phyloP scores from a whole-genome alignment of 257 asterid species.

The Nicotiana obtusifolia region DNA sequence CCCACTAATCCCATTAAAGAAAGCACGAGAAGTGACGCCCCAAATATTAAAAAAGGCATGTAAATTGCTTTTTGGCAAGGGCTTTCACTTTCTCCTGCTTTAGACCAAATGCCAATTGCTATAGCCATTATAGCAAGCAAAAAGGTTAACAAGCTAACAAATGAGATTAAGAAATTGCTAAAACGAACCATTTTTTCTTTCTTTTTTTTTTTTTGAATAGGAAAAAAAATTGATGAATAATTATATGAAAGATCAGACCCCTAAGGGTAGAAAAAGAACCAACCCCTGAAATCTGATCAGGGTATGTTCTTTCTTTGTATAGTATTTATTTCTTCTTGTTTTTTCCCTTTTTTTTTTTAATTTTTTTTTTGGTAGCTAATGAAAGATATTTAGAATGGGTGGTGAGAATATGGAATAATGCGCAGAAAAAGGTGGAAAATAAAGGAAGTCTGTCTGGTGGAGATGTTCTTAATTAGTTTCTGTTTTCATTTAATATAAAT shows the following conservation, averaged over 20 bases:
- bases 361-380: neutral
- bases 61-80: constrained; percentile 40
- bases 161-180: constrained; percentile 49
- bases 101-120: constrained; percentile 39
- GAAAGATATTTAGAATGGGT: neutral
- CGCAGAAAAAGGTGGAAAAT: constrained; percentile 5
- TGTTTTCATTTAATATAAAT: neutral
- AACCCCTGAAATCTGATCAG: constrained; percentile 2
- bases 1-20: constrained; percentile 58
- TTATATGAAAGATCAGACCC: neutral
- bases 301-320: neutral
- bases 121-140: constrained; percentile 35
- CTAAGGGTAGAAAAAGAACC: neutral
- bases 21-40: constrained; percentile 36
- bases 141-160: constrained; percentile 40
- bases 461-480: neutral
- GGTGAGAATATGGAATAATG: neutral
- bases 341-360: neutral
- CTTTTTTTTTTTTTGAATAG: no score
- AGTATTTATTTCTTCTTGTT: neutral
- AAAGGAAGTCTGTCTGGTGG: neutral
- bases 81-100: constrained; percentile 18
- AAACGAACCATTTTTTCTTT: constrained; percentile 23
- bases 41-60: constrained; percentile 44
- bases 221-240: neutral